Evolutionary conservation across 164 flowering plant genomes (phyloP).

Genomic region (Tinospora cordifolia): DNA sequence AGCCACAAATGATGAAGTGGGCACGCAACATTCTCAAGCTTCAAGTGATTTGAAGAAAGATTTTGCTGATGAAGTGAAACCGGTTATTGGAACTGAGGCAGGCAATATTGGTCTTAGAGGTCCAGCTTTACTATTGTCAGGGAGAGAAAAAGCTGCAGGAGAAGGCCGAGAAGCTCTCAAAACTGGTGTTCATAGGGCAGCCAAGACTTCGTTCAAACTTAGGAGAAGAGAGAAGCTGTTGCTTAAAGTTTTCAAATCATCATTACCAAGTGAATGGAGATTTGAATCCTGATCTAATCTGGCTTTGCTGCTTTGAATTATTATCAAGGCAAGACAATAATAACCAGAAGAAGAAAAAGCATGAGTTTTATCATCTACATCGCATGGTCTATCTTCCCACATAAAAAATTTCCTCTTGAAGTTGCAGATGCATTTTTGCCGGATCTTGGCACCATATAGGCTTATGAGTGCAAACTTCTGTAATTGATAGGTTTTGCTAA

Average conservation of each 20-base stretch:
- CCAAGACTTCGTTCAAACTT: conserved; percentile 24
- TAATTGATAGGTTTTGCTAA: no score
- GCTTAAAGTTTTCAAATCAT: conserved; percentile 40
- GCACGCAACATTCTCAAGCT: conserved; percentile 16
- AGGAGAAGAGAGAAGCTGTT: conserved; percentile 28
- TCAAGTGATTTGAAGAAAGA: background rate
- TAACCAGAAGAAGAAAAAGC: background rate
- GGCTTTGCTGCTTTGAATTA: background rate
- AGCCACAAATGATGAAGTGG: conserved; percentile 14
- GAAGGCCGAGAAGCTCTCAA: conserved; percentile 50
- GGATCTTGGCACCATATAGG: background rate
- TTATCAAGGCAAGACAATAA: background rate
- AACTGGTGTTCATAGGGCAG: conserved; percentile 31
- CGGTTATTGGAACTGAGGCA: conserved; percentile 12
- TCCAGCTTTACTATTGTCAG: conserved; percentile 27
- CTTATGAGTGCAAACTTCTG: no score
- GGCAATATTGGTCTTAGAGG: conserved; percentile 20
- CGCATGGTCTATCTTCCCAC: background rate
- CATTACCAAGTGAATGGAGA: conserved; percentile 28
- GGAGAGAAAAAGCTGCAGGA: conserved; percentile 42
- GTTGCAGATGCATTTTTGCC: background rate
- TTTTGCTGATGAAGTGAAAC: conserved; percentile 5
- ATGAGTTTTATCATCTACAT: background rate
- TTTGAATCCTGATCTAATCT: background rate
- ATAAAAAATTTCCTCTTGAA: background rate